Conservation (phyloP, 768 basidiomycete species). For the Coprinellus micaceus region DNA sequence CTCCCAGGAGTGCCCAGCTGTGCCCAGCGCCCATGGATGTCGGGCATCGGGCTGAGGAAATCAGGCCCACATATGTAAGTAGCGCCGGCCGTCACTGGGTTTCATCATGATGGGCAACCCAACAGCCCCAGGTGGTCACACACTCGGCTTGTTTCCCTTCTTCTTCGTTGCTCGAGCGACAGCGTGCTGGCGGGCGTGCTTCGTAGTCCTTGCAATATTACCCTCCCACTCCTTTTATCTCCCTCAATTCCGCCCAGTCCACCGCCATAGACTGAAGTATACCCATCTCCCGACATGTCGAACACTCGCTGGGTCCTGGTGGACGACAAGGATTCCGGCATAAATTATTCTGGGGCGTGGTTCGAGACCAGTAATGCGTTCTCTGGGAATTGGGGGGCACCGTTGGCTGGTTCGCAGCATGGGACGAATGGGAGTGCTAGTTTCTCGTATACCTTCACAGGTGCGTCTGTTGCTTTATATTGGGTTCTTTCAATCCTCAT, state of each 20-base stretch:
- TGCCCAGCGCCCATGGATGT: no score
- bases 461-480: slow-evolving; percentile 13
- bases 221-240: background rate
- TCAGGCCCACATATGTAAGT: no score
- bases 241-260: background rate
- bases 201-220: background rate
- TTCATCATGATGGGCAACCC: background rate
- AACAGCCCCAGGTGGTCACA: background rate
- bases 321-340: slow-evolving; percentile 30
- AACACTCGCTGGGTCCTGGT: slow-evolving; percentile 27
- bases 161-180: background rate
- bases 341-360: slow-evolving; percentile 31
- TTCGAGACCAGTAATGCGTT: slow-evolving; percentile 23
- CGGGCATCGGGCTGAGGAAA: no score
- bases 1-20: no score
- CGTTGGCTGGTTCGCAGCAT: slow-evolving; percentile 28
- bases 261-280: background rate
- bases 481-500: background rate
- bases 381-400: slow-evolving; percentile 28
- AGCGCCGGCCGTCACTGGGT: no score
- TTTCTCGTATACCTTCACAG: slow-evolving; percentile 27
- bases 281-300: background rate
- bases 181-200: background rate
- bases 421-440: slow-evolving; percentile 26
- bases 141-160: background rate